A percentile compares a stretch with the other conserved stretches of the same genome.
phyloP scores from a whole-genome alignment of 768 basidiomycete genomes.

The Calocybe gangraenosa region DNA sequence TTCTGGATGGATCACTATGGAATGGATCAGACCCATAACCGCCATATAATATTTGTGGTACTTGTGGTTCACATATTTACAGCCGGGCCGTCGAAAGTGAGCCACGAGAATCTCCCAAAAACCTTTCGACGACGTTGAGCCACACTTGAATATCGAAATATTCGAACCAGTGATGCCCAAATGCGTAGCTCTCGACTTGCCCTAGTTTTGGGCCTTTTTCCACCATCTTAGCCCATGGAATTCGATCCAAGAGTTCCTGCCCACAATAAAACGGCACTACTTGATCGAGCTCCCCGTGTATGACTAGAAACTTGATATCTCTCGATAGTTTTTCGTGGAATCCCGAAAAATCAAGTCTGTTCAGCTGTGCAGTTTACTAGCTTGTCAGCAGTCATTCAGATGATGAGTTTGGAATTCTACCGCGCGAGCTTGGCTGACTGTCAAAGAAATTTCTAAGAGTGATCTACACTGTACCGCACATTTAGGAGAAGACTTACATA shows the following conservation, averaged over 20 bases:
- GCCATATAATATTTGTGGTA: slow-evolving; percentile 17
- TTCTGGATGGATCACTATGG: slow-evolving; percentile 38
- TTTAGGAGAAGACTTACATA: slow-evolving; percentile 18
- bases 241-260: slow-evolving; percentile 28
- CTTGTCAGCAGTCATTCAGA: neutral
- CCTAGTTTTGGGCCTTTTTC: slow-evolving; percentile 28
- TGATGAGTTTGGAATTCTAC: neutral
- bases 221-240: slow-evolving; percentile 33
- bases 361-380: slow-evolving; percentile 15
- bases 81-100: slow-evolving; percentile 3
- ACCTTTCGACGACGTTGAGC: slow-evolving; percentile 33
- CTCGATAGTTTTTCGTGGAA: slow-evolving; percentile 27
- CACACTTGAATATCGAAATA: slow-evolving; percentile 40
- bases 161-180: slow-evolving; percentile 44
- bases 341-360: slow-evolving; percentile 25
- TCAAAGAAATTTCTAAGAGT: neutral
- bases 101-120: slow-evolving; percentile 18
- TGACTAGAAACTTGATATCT: slow-evolving; percentile 30
- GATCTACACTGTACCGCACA: neutral
- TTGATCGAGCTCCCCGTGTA: slow-evolving; percentile 36
- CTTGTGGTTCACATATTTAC: neutral
- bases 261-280: slow-evolving; percentile 34
- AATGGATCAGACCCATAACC: slow-evolving; percentile 38
- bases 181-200: slow-evolving; percentile 30
- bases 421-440: slow-evolving; percentile 20